Evolutionary conservation across 208 protist genomes (phyloP).

Genomic region (Leishmania gerbilli): DNA sequence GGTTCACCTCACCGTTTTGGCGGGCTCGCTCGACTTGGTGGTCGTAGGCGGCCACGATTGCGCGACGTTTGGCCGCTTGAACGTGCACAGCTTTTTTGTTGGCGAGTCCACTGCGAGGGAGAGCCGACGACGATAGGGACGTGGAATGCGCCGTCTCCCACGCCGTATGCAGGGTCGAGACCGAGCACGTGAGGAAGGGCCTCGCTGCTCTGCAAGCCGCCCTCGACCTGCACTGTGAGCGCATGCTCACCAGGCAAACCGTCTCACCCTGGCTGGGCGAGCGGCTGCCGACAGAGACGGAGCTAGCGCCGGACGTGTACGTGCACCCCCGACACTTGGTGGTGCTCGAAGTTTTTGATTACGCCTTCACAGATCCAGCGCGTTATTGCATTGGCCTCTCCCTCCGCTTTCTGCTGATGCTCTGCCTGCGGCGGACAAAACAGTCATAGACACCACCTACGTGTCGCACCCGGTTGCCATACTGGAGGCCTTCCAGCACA

Average conservation of each 20-base stretch:
- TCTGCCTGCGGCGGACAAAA: conserved; percentile 54
- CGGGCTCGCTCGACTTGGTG: not conserved
- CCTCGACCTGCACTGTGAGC: conserved; percentile 51
- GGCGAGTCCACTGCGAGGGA: conserved; percentile 1
- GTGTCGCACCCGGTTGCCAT: conserved; percentile 16
- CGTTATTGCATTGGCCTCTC: conserved; percentile 46
- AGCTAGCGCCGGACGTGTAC: conserved; percentile 58
- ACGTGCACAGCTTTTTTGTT: conserved; percentile 56
- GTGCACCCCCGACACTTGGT: conserved; percentile 41
- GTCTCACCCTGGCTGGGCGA: conserved; percentile 42
- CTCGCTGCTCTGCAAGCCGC: conserved; percentile 31
- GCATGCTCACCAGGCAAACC: conserved; percentile 15
- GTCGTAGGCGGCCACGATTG: conserved; percentile 35
- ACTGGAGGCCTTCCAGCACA: conserved; percentile 24
- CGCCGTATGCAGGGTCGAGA: conserved; percentile 71
- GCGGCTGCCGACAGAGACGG: conserved; percentile 33
- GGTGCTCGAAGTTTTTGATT: conserved; percentile 59
- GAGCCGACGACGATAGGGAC: not conserved
- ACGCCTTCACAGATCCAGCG: conserved; percentile 35
- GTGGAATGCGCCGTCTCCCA: conserved; percentile 25
- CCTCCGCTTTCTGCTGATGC: conserved; percentile 61
- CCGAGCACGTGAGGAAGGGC: conserved; percentile 57
- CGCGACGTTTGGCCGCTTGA: conserved; percentile 53
- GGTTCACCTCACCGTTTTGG: conserved; percentile 43
- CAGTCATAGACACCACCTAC: conserved; percentile 30